Evolutionary conservation across 768 basidiomycete genomes (phyloP), one percentile per base, ranked within the genome.

Genomic region (Austroboletus festivus): DNA sequence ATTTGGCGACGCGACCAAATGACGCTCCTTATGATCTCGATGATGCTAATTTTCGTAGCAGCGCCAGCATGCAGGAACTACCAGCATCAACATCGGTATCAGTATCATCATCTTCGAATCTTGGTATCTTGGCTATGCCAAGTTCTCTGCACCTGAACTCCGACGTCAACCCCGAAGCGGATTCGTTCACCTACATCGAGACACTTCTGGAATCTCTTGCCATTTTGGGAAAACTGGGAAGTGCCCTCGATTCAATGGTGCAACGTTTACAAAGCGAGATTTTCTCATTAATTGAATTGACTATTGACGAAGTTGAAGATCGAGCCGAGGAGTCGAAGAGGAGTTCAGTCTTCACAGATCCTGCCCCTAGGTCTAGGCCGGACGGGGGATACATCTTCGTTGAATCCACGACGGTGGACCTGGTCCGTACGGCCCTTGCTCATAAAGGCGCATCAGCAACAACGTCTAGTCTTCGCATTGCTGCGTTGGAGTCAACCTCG

Each of bases 171-270:
- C 93, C 94, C 4, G 96, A 99, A 70, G 77, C 82, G 10, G 92
- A 99, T 63, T 93, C 92, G 0, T 99, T 96, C 68, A 69, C 82
- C 4, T 98, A 97, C 60, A 85, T 98, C 55, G 96, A 97, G 70
- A 88, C 82, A 2, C 75, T 98, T 6, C 72, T 98, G 8, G 96
- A 98, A 67, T 88, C 93, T n/a, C 74, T 98, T 12, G 86, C 93
- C 13, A 85, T 93, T 2, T 74, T 99, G 13, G 95, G 94, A 7
- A 89, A 89, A 61, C 76, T 98, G 3, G 91, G 90, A 3, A 81
- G 72, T 46, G 89, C 84, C 5, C 72, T 98, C 15, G 96, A 99
- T 58, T 81, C 76, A 42, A 74, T 98, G 38, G 74, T 83, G 5
- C 93, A 97, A 64, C 81, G 93, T 43, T 71, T 96, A 3, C 81